Evolutionary conservation across 2,329 filamentous ascomycete genomes (phyloP), one percentile per base, ranked within the genome.

Genomic region (Colletotrichum theobromicola): DNA sequence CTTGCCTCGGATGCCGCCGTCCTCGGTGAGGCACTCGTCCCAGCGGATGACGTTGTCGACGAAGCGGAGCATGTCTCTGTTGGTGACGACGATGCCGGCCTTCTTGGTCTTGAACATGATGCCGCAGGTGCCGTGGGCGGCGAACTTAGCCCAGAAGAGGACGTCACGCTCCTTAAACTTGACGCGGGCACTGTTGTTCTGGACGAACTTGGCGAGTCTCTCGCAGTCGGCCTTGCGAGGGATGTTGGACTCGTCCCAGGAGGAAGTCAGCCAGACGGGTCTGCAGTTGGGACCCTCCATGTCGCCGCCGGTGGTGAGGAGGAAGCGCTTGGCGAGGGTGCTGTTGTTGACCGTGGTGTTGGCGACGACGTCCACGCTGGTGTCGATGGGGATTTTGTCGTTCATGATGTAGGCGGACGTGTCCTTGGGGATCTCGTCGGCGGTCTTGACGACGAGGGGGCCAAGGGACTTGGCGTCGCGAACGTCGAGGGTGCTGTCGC

Each of bases 71-170:
- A 72, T 74, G 62, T 74, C 72, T 26, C 42, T 32, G 42, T 57
- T 62, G 42, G 42, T 72, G 55, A 74, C n/a, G 28, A 32, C 21
- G 5, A 74, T 42, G 5, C 32, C 55, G 15, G 37, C n/a, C 13
- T 72, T 61, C 15, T 37, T 62, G 13, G 68, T 66, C 32, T 37
- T 66, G 42, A 72, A 67, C 42, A 57, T 67, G 57, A 74, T 9
- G 26, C 68, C 72, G 58, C 72, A 74, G 18, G 72, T 58, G 15
- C 64, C 68, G 57, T 74, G 68, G 26, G 68, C 68, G 2, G 72
- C 46, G 28, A 74, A 72, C 34, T 57, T 62, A 21, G 69, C 68
- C 68, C 62, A 57, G 32, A 24, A 62, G 28, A 67, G n/a, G 5
- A 65, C 46, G 28, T 72, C 68, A 15, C 69, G 53, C 18, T 72